Base-by-base conservation (phyloP, 1,284 basidiomycete species). In the Hymenochaete sp. region DNA sequence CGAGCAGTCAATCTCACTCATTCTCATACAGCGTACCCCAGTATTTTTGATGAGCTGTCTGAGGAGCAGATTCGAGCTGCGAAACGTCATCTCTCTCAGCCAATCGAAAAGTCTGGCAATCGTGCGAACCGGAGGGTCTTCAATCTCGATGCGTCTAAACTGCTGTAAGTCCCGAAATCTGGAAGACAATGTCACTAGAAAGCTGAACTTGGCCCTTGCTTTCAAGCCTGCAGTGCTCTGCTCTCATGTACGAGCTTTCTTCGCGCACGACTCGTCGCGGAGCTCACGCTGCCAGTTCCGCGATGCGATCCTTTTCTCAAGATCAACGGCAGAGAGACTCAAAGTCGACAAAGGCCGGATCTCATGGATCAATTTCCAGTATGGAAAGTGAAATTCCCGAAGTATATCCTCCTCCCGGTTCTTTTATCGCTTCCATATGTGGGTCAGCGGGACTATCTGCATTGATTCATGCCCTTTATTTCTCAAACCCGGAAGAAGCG, bases 21-120 rank as follows among this genome's bases (percentile, higher is more conserved):
- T 32, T 28, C 4, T 22, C n/a, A 35, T 26, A 8, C 42, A 60
- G 62, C 55, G 2, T 63, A 63, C 45, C 62, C 60, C 28, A 49
- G 56, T 13, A 60, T 64, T 38, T 64, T 63, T 31, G 48, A 58
- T 29, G 56, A 59, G 38, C 51, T 57, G 21, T 56, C 51, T 16
- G 42, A 44, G 8, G 57, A 60, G 31, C 53, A 59, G 13, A 52
- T 56, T 25, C 6, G 54, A 31, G 55, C 55, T 4, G 60, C 59
- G 5, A 53, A 52, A 38, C 37, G 45, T 0, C 53, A 55, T 27
- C 54, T 62, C 2, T 48, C 55, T 10, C 41, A 44, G 33, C 52
- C 53, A 3, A 50, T 57, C 22, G 33, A 49, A 19, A 39, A 49
- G 18, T 51, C 41, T 4, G 41, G 44, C 31, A 55, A 51, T 47